A percentile compares a stretch with the other conserved stretches of the same genome.
phyloP scores from a whole-genome alignment of 1,139 yeast genomes.

The Protomyces pachydermus region DNA sequence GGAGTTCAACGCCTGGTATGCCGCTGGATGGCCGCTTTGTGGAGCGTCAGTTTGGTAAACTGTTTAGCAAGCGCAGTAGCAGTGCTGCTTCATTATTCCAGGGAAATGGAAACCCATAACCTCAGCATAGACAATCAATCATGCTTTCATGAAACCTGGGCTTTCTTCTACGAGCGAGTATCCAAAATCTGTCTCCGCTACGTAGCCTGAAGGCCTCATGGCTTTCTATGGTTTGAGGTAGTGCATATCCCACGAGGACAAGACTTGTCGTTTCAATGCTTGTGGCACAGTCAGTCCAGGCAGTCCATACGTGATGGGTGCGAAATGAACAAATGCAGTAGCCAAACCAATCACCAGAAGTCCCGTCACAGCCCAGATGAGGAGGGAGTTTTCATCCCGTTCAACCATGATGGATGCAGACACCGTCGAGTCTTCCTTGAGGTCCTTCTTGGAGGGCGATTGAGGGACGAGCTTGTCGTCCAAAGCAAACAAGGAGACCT shows the following conservation, averaged over 20 bases:
- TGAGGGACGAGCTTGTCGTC: background rate
- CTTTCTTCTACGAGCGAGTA: too few species aligned
- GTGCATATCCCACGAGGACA: conserved; percentile 67
- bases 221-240: conserved; percentile 56
- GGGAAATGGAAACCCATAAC: background rate
- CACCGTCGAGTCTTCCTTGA: background rate
- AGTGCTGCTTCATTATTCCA: background rate
- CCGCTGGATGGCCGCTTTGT: background rate
- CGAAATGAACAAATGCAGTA: conserved; percentile 65
- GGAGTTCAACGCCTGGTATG: background rate
- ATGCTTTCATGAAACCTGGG: too few species aligned
- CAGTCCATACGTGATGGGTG: conserved; percentile 84
- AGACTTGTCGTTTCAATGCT: conserved; percentile 70
- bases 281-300: conserved; percentile 58
- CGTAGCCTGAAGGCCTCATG: too few species aligned
- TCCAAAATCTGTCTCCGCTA: too few species aligned
- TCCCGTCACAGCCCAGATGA: conserved; percentile 31
- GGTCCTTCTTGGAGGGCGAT: conserved; percentile 2
- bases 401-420: background rate
- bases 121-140: too few species aligned
- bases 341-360: conserved; percentile 49
- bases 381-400: conserved; percentile 7
- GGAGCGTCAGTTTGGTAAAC: background rate
- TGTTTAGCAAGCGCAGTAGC: background rate
- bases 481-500: background rate